A percentile compares a stretch with the other conserved stretches of the same genome.
Conservation (phyloP, 306 rosid genomes). For the Lathyrus aphaca region DNA sequence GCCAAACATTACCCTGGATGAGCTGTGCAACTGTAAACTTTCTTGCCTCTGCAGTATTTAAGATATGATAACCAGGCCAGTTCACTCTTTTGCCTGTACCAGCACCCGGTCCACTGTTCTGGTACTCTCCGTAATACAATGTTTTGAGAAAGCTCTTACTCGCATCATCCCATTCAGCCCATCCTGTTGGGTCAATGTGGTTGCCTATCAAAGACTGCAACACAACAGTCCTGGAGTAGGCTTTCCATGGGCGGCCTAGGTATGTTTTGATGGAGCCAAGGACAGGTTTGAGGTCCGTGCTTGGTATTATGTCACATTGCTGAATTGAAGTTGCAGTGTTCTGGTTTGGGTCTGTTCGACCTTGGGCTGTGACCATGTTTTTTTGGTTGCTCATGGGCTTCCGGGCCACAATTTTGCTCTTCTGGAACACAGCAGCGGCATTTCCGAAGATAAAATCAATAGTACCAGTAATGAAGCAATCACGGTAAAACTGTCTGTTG, state of each 20-base stretch:
- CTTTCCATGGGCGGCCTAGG: slow-evolving; percentile 78
- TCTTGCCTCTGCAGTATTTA: slow-evolving; percentile 47
- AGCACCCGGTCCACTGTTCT: slow-evolving; percentile 65
- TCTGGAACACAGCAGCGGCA: slow-evolving; percentile 67
- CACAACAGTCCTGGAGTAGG: slow-evolving; percentile 62
- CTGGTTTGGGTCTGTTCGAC: slow-evolving; percentile 62
- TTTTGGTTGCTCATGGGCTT: slow-evolving; percentile 61
- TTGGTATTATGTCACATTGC: slow-evolving; percentile 51
- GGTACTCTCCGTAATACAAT: slow-evolving; percentile 65
- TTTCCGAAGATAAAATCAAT: slow-evolving; percentile 74
- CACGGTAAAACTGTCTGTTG: slow-evolving; percentile 67
- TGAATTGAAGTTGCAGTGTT: slow-evolving; percentile 69
- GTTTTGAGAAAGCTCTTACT: slow-evolving; percentile 47
- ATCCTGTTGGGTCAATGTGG: slow-evolving; percentile 62
- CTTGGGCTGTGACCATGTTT: slow-evolving; percentile 80
- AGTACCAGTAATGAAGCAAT: slow-evolving; percentile 62
- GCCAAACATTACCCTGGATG: too few relatives aligned
- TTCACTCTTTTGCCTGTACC: slow-evolving; percentile 59
- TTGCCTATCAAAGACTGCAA: slow-evolving; percentile 55
- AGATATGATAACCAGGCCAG: slow-evolving; percentile 54
- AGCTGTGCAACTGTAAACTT: slow-evolving; percentile 55
- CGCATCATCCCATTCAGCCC: slow-evolving; percentile 49
- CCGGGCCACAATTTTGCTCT: slow-evolving; percentile 54
- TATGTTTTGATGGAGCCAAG: slow-evolving; percentile 44
- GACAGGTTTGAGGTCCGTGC: slow-evolving; percentile 55